Conservation (phyloP, 2,329 filamentous ascomycete genomes). For the Paracoccidioides brasiliensis region DNA sequence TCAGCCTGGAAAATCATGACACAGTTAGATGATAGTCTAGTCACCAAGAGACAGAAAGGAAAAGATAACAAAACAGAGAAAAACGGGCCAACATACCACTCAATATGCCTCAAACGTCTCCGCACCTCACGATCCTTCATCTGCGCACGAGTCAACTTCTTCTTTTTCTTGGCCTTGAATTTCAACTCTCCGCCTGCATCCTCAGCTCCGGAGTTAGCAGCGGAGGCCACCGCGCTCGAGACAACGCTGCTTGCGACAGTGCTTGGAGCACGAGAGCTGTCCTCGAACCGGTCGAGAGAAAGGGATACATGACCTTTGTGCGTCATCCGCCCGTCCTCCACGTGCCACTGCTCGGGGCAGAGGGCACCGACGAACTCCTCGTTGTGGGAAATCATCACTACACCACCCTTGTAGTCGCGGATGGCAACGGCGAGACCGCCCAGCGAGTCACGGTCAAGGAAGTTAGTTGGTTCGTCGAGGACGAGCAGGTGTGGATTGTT, state of each 20-base stretch:
- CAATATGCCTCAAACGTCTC: constrained; percentile 68
- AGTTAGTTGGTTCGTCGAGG: constrained; percentile 97
- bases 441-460: constrained; percentile 93
- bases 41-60: constrained; percentile 6
- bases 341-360: constrained; percentile 92
- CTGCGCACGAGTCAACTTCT: constrained; percentile 97
- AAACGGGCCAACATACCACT: constrained; percentile 41
- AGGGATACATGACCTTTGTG: constrained; percentile 68
- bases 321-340: constrained; percentile 74
- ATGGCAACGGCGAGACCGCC: constrained; percentile 96
- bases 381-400: constrained; percentile 99
- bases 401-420: constrained; percentile 93
- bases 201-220: constrained; percentile 71
- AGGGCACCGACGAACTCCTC: constrained; percentile 96
- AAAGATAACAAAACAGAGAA: not conserved
- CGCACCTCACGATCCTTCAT: constrained; percentile 85
- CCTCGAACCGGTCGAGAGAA: constrained; percentile 73
- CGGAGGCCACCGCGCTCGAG: constrained; percentile 47
- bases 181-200: constrained; percentile 61
- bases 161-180: constrained; percentile 85
- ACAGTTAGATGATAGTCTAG: not conserved
- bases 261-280: constrained; percentile 47
- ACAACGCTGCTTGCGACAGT: constrained; percentile 47
- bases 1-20: constrained; percentile 49
- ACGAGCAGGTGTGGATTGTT: constrained; percentile 97